These are phyloP conservation scores for Beauveria varroae DNA, from an alignment of 2,329 filamentous ascomycete species.

Conservation along the genomic window DNA sequence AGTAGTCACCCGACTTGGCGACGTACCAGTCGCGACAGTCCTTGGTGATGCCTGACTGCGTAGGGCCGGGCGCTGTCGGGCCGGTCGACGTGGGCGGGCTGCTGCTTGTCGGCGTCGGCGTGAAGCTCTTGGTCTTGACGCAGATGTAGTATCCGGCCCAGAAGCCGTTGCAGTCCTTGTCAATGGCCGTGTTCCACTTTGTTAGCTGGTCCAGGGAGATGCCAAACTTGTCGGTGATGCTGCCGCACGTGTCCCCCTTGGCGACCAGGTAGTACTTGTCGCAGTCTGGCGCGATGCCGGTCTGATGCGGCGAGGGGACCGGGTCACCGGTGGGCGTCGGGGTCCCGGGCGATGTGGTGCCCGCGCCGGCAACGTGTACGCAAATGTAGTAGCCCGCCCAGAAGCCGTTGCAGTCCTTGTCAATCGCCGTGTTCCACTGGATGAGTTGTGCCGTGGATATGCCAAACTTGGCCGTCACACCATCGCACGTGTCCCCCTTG, in stretches of 20 bases:
- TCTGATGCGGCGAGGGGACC: not conserved
- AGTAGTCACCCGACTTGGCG: slow-evolving; percentile 1
- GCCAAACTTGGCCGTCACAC: not conserved
- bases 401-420: slow-evolving; percentile 2
- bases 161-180: not conserved
- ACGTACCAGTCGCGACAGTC: slow-evolving; percentile 4
- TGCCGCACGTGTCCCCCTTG: not conserved
- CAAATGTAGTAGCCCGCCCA: not conserved
- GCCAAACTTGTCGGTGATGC: not conserved
- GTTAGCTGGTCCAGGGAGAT: slow-evolving; percentile 1
- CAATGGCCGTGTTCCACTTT: slow-evolving; percentile 7
- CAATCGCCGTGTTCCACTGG: slow-evolving; percentile 8
- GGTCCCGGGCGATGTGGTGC: not conserved
- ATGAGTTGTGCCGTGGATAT: slow-evolving; percentile 1
- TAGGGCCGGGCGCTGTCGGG: not conserved
- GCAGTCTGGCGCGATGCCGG: slow-evolving; percentile 5
- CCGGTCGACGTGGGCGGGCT: not conserved
- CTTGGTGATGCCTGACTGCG: not conserved
- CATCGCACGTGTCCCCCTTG: slow-evolving; percentile 2
- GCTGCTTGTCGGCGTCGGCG: not conserved
- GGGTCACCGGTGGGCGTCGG: not conserved
- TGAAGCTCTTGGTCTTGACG: not conserved
- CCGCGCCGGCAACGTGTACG: not conserved
- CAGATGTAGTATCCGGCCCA: not conserved
- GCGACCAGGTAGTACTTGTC: slow-evolving; percentile 6